Evolutionary conservation across 2,329 filamentous ascomycete species (phyloP).

Genomic region (Xylariaceae sp.): DNA sequence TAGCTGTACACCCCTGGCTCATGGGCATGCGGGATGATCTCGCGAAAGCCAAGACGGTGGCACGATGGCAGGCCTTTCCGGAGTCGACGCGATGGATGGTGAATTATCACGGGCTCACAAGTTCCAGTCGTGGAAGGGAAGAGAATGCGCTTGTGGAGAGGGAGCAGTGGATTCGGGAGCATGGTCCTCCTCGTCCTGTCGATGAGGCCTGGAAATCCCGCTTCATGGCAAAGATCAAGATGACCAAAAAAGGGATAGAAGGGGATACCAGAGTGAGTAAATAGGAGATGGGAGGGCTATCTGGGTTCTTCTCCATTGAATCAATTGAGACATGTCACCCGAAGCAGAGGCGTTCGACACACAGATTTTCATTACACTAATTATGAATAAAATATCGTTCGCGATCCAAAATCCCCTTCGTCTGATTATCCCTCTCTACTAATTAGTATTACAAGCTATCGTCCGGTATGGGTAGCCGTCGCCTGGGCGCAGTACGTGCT

Average conservation of each 20-base stretch:
- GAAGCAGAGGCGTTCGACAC: not conserved
- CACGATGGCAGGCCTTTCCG: not conserved
- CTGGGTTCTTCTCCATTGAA: not conserved
- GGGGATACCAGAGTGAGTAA: not conserved
- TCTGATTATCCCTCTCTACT: not conserved
- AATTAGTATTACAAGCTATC: not conserved
- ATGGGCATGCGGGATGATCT: not conserved
- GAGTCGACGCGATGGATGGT: not conserved
- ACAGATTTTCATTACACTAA: not conserved
- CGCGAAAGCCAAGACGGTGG: not conserved
- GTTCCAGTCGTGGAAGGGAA: not conserved
- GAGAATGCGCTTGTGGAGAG: not conserved
- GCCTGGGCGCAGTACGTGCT: not conserved
- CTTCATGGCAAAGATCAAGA: not conserved
- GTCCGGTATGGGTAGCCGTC: not conserved
- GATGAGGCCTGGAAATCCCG: not conserved
- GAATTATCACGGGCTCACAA: not conserved
- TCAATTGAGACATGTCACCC: not conserved
- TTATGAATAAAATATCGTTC: not conserved
- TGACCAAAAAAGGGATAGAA: not conserved
- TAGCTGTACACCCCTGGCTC: not conserved
- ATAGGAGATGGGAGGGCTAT: not conserved
- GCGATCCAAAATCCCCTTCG: not conserved
- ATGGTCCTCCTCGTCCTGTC: not conserved
- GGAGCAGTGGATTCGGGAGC: not conserved